Conservation (phyloP, 768 basidiomycete genomes). For the Mycena sanguinolenta region DNA sequence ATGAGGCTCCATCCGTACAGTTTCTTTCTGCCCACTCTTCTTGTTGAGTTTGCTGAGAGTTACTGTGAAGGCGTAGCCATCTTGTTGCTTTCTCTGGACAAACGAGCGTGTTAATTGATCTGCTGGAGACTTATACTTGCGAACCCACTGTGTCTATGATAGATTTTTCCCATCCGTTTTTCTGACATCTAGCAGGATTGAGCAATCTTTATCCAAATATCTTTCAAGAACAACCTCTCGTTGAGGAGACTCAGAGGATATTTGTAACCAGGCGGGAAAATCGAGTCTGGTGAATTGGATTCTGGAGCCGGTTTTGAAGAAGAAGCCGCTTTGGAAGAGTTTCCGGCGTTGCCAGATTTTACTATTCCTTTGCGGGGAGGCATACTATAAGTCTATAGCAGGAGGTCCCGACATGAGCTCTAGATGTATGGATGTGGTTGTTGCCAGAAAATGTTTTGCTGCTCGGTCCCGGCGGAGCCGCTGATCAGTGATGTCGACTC, state of each 20-base stretch:
- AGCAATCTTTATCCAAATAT: not conserved
- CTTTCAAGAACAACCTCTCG: constrained; percentile 67
- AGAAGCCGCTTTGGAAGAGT: constrained; percentile 80
- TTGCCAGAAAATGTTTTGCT: not conserved
- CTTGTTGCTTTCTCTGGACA: constrained; percentile 59
- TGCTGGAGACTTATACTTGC: not conserved
- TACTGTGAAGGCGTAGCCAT: constrained; percentile 76
- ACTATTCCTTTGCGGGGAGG: constrained; percentile 82
- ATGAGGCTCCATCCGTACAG: constrained; percentile 79
- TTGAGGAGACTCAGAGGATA: constrained; percentile 83
- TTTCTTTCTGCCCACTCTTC: constrained; percentile 78
- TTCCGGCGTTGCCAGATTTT: constrained; percentile 92
- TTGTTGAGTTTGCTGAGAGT: constrained; percentile 77
- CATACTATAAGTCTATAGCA: constrained; percentile 52
- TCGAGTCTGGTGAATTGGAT: constrained; percentile 47
- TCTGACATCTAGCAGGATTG: constrained; percentile 74
- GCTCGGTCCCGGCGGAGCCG: too few species aligned
- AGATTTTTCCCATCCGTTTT: constrained; percentile 85
- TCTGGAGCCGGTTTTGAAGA: constrained; percentile 42
- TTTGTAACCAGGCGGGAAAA: constrained; percentile 90
- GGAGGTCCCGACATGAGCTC: too few species aligned
- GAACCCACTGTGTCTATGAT: constrained; percentile 76
- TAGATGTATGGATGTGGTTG: too few species aligned
- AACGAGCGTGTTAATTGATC: constrained; percentile 14
- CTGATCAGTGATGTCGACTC: constrained; percentile 9